Percentiles rank a stretch among this genome's conserved stretches.
These are phyloP conservation scores for Umbelopsis vinacea DNA, from an alignment of 192 early-diverging fungal species.

Conservation along the genomic window DNA sequence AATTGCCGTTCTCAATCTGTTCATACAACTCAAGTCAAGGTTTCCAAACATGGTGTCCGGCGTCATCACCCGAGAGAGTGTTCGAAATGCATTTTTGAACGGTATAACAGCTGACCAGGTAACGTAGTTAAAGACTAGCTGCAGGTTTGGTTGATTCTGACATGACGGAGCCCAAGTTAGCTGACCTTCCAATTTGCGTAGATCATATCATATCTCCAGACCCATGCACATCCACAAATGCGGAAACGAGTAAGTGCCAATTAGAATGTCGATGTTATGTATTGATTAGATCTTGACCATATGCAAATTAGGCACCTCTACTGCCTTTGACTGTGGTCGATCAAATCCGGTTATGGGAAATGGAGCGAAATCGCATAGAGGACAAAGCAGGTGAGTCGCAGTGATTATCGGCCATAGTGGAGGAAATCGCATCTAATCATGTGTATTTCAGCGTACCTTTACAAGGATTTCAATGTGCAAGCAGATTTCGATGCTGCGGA, in stretches of 20 bases:
- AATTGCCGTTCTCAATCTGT: slow-evolving; percentile 90
- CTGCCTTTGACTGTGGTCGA: slow-evolving; percentile 92
- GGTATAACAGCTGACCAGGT: slow-evolving; percentile 96
- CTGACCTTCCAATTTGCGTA: slow-evolving; percentile 23
- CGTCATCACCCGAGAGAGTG: slow-evolving; percentile 82
- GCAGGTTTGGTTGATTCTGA: no score
- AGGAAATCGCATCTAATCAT: background rate
- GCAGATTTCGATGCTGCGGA: slow-evolving; percentile 76
- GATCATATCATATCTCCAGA: slow-evolving; percentile 88
- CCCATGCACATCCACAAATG: slow-evolving; percentile 95
- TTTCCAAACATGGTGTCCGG: slow-evolving; percentile 95
- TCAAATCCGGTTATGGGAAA: slow-evolving; percentile 96
- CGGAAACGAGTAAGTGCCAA: slow-evolving; percentile 57
- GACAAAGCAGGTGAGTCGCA: slow-evolving; percentile 43
- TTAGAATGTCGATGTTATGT: background rate
- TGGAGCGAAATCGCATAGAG: slow-evolving; percentile 84
- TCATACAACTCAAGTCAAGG: slow-evolving; percentile 80
- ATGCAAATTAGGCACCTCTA: slow-evolving; percentile 58
- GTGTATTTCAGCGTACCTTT: slow-evolving; percentile 58
- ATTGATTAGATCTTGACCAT: background rate
- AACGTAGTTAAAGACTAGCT: background rate
- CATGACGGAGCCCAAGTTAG: background rate
- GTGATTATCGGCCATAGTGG: background rate
- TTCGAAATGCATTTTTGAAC: slow-evolving; percentile 78
- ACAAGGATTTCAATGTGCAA: slow-evolving; percentile 73